Conservation (phyloP, 306 rosid genomes). For the Astragalus glycyphyllos region DNA sequence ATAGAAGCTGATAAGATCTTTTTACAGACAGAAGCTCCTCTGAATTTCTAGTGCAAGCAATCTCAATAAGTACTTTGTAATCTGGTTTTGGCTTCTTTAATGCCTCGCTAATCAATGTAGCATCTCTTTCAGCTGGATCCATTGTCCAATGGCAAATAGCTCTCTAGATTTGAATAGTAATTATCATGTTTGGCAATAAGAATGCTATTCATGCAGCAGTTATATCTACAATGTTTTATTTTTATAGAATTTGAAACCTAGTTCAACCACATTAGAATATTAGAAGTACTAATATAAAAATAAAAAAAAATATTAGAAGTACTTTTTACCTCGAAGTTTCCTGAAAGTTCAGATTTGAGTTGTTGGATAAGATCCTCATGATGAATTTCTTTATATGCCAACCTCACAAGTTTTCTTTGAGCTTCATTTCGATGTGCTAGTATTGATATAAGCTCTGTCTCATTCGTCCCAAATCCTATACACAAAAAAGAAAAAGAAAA, state of each 20-base stretch:
- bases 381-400: slow-evolving; percentile 56
- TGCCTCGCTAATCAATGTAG: slow-evolving; percentile 44
- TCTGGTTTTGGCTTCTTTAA: slow-evolving; percentile 41
- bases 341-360: slow-evolving; percentile 62
- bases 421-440: slow-evolving; percentile 59
- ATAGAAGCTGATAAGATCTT: slow-evolving; percentile 48
- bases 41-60: slow-evolving; percentile 50
- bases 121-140: slow-evolving; percentile 67
- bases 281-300: too few species aligned
- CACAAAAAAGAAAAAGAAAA: neutral
- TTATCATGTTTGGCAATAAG: slow-evolving; percentile 15
- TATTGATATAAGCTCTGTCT: slow-evolving; percentile 47
- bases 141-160: slow-evolving; percentile 57
- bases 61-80: slow-evolving; percentile 54
- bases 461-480: slow-evolving; percentile 65
- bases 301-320: too few species aligned
- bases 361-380: slow-evolving; percentile 60
- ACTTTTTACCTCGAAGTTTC: slow-evolving; percentile 54
- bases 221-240: too few species aligned
- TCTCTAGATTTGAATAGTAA: slow-evolving; percentile 42
- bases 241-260: neutral
- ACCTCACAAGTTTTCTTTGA: slow-evolving; percentile 56
- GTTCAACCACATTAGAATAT: slow-evolving; percentile 11
- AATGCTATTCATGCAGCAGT: slow-evolving; percentile 8
- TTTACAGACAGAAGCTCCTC: slow-evolving; percentile 58